A percentile compares a stretch with the other conserved stretches of the same genome.
phyloP scores from a whole-genome alignment of 768 basidiomycete species.

The Tulasnella calospora region DNA sequence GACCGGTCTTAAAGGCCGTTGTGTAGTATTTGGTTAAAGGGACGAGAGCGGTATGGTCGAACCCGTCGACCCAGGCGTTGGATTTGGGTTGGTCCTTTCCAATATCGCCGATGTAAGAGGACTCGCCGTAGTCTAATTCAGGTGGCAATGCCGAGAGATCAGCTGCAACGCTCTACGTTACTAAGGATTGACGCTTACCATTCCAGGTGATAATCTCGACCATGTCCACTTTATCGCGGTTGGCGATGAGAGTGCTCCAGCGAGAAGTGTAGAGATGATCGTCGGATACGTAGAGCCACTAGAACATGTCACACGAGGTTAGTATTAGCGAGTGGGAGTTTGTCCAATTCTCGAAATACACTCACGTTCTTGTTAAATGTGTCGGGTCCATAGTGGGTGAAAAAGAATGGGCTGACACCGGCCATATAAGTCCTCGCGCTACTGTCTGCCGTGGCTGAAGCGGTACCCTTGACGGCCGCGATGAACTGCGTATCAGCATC shows the following conservation, averaged over 20 bases:
- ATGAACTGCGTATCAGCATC: slow-evolving; percentile 30
- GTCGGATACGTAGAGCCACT: slow-evolving; percentile 38
- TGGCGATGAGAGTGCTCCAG: slow-evolving; percentile 36
- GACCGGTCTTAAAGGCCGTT: slow-evolving; percentile 32
- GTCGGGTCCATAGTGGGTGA: slow-evolving; percentile 36
- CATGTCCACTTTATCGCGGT: slow-evolving; percentile 35
- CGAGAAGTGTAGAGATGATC: slow-evolving; percentile 37
- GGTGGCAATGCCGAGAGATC: slow-evolving; percentile 28
- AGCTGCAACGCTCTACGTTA: neutral
- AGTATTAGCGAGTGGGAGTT: neutral
- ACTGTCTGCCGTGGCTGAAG: slow-evolving; percentile 28
- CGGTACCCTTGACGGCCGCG: slow-evolving; percentile 30
- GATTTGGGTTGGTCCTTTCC: slow-evolving; percentile 32
- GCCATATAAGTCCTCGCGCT: slow-evolving; percentile 36
- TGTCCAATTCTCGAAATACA: neutral
- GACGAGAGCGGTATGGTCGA: slow-evolving; percentile 28
- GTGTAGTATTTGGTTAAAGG: slow-evolving; percentile 31
- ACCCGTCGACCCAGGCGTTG: slow-evolving; percentile 31
- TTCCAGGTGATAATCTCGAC: slow-evolving; percentile 40
- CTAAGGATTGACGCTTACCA: slow-evolving; percentile 29
- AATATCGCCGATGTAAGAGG: slow-evolving; percentile 39
- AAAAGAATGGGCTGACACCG: slow-evolving; percentile 37
- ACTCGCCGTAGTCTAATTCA: slow-evolving; percentile 40
- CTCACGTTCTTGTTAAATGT: slow-evolving; percentile 37
- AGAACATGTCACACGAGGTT: neutral